These are phyloP conservation scores for Globisporangium orthogonon DNA, from an alignment of 352 stramenopile genomes.

Conservation along the genomic window DNA sequence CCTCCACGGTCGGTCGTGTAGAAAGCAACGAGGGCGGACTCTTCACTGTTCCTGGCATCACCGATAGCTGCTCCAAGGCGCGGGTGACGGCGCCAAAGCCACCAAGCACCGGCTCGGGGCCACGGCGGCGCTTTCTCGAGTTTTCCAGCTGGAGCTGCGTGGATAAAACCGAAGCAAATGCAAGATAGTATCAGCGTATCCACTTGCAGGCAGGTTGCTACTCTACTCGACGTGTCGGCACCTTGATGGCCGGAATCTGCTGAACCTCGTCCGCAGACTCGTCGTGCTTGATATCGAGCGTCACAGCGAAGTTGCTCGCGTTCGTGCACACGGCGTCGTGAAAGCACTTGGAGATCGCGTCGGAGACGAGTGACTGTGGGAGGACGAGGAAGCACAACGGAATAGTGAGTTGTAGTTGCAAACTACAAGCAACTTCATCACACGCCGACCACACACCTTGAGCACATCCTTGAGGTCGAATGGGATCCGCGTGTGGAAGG, in stretches of 20 bases:
- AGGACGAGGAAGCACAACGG: neutral
- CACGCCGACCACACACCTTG: conserved; percentile 35
- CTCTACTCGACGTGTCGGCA: conserved; percentile 5
- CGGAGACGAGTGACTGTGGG: conserved; percentile 33
- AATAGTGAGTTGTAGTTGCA: too few relatives aligned
- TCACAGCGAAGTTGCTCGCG: conserved; percentile 58
- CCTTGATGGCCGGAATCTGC: conserved; percentile 72
- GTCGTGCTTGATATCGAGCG: conserved; percentile 61
- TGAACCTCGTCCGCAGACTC: conserved; percentile 66
- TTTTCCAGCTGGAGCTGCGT: conserved; percentile 55
- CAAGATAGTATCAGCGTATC: neutral
- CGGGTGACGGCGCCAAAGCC: conserved; percentile 75
- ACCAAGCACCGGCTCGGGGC: conserved; percentile 54
- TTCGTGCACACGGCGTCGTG: conserved; percentile 42
- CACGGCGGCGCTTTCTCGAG: conserved; percentile 58
- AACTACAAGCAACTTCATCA: too few relatives aligned
- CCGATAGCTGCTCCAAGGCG: conserved; percentile 37
- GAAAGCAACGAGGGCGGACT: conserved; percentile 42
- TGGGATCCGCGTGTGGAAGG: conserved; percentile 29
- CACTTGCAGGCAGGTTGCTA: neutral
- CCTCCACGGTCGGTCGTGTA: conserved; percentile 25
- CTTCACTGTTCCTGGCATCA: conserved; percentile 43
- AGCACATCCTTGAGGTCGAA: conserved; percentile 77
- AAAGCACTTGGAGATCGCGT: conserved; percentile 38
- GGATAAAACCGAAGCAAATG: neutral